These are phyloP conservation scores for Erucastrum elatum DNA, from an alignment of 345 rosid species.

Conservation along the genomic window DNA sequence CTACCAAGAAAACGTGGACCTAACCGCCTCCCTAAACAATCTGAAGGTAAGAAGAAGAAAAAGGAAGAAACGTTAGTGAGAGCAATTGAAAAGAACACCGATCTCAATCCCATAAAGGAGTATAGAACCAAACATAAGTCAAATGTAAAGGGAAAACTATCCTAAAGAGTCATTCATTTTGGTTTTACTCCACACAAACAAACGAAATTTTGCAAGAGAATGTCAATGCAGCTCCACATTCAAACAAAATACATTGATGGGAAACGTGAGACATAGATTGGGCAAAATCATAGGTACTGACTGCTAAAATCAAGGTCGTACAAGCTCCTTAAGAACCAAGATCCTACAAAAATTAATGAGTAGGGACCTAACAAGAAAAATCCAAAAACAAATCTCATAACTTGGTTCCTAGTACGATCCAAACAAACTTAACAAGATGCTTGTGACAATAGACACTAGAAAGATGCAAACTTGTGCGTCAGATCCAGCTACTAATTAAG, in stretches of 20 bases:
- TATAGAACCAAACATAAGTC: not conserved
- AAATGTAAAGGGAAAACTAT: not conserved
- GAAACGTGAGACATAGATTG: not conserved
- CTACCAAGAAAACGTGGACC: slow-evolving; percentile 95
- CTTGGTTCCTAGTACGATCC: slow-evolving; percentile 29
- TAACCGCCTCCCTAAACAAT: slow-evolving; percentile 97
- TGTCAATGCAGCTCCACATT: slow-evolving; percentile 29
- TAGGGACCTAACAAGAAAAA: slow-evolving; percentile 39
- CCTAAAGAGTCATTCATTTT: not conserved
- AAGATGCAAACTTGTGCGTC: slow-evolving; percentile 3
- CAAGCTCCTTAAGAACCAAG: slow-evolving; percentile 1
- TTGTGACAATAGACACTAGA: not conserved
- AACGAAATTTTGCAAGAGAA: not conserved
- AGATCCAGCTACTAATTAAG: slow-evolving; percentile 6
- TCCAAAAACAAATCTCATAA: slow-evolving; percentile 21
- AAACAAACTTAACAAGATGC: slow-evolving; percentile 8
- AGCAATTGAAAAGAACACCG: not conserved
- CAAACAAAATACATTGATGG: slow-evolving; percentile 30
- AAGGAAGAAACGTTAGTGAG: slow-evolving; percentile 17
- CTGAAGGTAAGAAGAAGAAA: slow-evolving; percentile 42
- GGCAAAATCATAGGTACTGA: slow-evolving; percentile 3
- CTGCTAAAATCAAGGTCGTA: slow-evolving; percentile 19
- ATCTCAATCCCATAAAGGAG: not conserved
- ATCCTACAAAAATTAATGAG: slow-evolving; percentile 18
- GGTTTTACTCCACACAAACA: slow-evolving; percentile 1